These are phyloP conservation scores for Diaporthe humulicola DNA, from an alignment of 2,329 filamentous ascomycete genomes.

Conservation along the genomic window DNA sequence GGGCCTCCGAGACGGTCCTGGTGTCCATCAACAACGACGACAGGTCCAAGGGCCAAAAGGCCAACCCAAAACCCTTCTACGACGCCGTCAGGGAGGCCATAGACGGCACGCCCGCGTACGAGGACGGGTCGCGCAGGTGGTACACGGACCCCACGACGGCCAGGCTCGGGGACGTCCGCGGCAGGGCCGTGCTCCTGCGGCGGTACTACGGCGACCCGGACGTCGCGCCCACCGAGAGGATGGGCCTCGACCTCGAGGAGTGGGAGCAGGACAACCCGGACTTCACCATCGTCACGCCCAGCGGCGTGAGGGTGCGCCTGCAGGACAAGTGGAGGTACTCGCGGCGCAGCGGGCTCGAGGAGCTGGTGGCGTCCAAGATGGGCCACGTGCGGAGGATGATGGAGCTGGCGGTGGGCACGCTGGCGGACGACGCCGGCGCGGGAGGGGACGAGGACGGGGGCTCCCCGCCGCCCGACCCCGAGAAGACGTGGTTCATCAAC, in stretches of 20 bases:
- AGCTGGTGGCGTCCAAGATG: slow-evolving; percentile 55
- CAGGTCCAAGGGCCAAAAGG: slow-evolving; percentile 71
- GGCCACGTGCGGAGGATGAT: slow-evolving; percentile 54
- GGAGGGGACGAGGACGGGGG: background rate
- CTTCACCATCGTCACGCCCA: slow-evolving; percentile 60
- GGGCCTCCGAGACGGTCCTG: slow-evolving; percentile 74
- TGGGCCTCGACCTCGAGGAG: slow-evolving; percentile 53
- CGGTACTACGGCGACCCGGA: slow-evolving; percentile 64
- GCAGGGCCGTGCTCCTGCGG: slow-evolving; percentile 76
- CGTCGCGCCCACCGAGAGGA: slow-evolving; percentile 47
- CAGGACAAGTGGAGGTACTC: slow-evolving; percentile 63
- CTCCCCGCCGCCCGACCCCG: slow-evolving; percentile 43
- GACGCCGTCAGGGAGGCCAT: slow-evolving; percentile 68
- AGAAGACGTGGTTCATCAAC: slow-evolving; percentile 54
- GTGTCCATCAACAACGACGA: slow-evolving; percentile 78
- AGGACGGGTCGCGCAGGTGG: slow-evolving; percentile 63
- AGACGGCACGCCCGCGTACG: slow-evolving; percentile 51
- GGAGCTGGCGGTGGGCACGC: slow-evolving; percentile 46
- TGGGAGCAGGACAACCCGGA: slow-evolving; percentile 78
- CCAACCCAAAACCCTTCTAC: slow-evolving; percentile 52
- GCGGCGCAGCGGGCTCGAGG: slow-evolving; percentile 51
- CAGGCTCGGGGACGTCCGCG: slow-evolving; percentile 72
- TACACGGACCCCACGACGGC: slow-evolving; percentile 68
- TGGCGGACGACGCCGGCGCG: background rate
- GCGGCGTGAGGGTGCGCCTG: slow-evolving; percentile 53